Conservation (phyloP, 306 rosid genomes). For the Astragalus membranaceus region DNA sequence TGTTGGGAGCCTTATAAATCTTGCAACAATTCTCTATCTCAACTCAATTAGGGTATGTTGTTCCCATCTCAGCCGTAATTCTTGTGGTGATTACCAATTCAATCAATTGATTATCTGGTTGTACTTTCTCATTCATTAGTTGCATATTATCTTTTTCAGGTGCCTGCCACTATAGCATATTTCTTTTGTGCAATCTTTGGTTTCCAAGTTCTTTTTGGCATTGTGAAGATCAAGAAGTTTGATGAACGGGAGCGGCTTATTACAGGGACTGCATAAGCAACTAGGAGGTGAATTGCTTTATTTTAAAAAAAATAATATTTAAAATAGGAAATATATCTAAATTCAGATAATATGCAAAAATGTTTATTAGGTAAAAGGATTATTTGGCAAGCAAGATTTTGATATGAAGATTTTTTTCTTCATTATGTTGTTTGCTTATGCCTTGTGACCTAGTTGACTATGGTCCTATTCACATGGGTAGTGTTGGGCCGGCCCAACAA, state of each 20-base stretch:
- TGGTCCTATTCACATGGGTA: neutral
- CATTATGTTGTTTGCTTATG: neutral
- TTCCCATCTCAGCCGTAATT: neutral
- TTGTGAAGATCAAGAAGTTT: constrained; percentile 74
- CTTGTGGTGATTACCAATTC: neutral
- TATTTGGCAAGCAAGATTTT: neutral
- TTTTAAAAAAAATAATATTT: neutral
- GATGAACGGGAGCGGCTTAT: constrained; percentile 84
- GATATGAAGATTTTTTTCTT: neutral
- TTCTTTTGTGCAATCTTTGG: constrained; percentile 67
- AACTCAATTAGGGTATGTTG: constrained; percentile 70
- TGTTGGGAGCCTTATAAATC: constrained; percentile 94
- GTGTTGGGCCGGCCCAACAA: too few species aligned
- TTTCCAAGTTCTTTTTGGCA: constrained; percentile 83
- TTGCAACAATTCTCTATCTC: constrained; percentile 78
- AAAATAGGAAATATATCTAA: neutral
- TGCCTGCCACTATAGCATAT: constrained; percentile 72
- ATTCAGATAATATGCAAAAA: constrained; percentile 13
- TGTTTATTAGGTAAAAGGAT: neutral
- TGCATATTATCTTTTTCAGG: constrained; percentile 42
- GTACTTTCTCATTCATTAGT: constrained; percentile 19
- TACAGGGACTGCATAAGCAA: constrained; percentile 80
- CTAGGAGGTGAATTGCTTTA: constrained; percentile 39
- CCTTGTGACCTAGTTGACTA: neutral
- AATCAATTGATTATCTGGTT: neutral